Evolutionary conservation across 495 filamentous ascomycete genomes (phyloP).

Genomic region (Trichoderma erinaceum): DNA sequence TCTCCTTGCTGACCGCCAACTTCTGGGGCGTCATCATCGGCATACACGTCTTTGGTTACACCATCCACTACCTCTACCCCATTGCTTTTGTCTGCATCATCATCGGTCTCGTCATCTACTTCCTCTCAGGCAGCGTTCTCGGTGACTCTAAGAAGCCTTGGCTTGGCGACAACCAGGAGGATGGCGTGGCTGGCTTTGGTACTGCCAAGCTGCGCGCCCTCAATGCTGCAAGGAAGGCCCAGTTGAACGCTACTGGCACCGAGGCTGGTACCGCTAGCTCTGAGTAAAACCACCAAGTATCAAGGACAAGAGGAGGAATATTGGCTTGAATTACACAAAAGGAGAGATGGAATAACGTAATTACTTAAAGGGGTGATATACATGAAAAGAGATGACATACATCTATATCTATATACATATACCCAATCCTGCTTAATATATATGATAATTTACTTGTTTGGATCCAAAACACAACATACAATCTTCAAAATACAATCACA

Average conservation of each 20-base stretch:
- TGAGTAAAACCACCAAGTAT: background rate
- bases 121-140: slow-evolving; percentile 64
- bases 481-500: no score
- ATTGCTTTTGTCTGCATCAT: slow-evolving; percentile 92
- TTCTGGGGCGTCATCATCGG: slow-evolving; percentile 97
- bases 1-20: slow-evolving; percentile 86
- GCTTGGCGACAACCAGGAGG: slow-evolving; percentile 79
- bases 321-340: background rate
- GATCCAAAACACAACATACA: no score
- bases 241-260: background rate
- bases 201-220: slow-evolving; percentile 80
- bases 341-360: background rate
- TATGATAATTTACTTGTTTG: no score
- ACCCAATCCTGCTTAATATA: no score
- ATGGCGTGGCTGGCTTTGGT: slow-evolving; percentile 72
- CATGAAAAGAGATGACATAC: no score
- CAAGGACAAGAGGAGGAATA: background rate
- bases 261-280: background rate
- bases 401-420: no score
- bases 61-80: slow-evolving; percentile 86
- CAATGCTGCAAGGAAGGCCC: slow-evolving; percentile 39
- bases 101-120: slow-evolving; percentile 75
- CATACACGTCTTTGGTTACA: slow-evolving; percentile 71
- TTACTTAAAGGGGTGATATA: no score
- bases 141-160: slow-evolving; percentile 95